A percentile compares a stretch with the other conserved stretches of the same genome.
Evolutionary conservation across 805 yeast species (phyloP).

Genomic region (Scheffersomyces lignosus): DNA sequence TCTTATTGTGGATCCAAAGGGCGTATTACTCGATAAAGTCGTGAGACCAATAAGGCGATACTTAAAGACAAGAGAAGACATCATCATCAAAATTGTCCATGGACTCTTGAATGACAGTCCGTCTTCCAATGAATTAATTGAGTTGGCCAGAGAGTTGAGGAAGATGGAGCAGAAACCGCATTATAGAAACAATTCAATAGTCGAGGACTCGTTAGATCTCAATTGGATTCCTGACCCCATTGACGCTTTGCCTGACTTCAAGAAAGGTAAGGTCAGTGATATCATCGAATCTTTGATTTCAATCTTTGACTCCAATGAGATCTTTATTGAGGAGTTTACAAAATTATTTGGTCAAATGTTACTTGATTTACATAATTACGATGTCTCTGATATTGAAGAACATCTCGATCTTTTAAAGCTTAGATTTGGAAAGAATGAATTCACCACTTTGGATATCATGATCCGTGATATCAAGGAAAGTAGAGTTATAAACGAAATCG

Average conservation of each 20-base stretch:
- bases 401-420: constrained; percentile 56
- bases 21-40: constrained; percentile 76
- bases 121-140: constrained; percentile 44
- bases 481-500: constrained; percentile 38
- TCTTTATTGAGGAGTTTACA: constrained; percentile 65
- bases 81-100: constrained; percentile 64
- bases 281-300: constrained; percentile 70
- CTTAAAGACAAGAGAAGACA: constrained; percentile 71
- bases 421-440: constrained; percentile 65
- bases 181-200: neutral
- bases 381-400: constrained; percentile 37
- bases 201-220: constrained; percentile 42
- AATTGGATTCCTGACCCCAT: constrained; percentile 85
- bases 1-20: constrained; percentile 78
- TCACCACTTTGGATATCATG: constrained; percentile 82
- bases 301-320: constrained; percentile 67
- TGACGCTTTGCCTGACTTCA: constrained; percentile 87
- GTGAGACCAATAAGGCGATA: constrained; percentile 73
- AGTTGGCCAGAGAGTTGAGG: constrained; percentile 55
- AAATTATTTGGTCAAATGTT: constrained; percentile 58
- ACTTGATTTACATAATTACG: constrained; percentile 42
- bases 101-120: constrained; percentile 59
- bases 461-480: constrained; percentile 67
- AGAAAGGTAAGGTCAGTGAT: constrained; percentile 59
- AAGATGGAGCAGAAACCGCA: constrained; percentile 8